phyloP scores from a whole-genome alignment of 2,329 filamentous ascomycete genomes.

The Lasiodiplodia gonubiensis region DNA sequence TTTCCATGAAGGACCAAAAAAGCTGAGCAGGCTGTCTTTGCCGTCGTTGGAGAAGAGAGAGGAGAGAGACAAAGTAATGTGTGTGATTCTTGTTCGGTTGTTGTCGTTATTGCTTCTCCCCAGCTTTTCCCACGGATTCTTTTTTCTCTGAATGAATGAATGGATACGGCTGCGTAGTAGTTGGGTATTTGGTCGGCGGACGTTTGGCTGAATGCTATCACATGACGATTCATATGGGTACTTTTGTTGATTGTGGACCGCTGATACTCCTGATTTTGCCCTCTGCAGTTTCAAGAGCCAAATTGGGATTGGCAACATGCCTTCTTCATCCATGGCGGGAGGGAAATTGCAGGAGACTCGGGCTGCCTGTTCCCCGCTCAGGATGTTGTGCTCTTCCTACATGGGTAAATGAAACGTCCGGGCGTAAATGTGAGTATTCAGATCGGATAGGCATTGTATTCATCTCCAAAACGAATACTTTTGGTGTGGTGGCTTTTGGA shows the following conservation, averaged over 20 bases:
- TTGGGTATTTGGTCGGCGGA: background rate
- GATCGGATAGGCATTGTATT: no score
- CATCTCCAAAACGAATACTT: no score
- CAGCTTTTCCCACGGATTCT: background rate
- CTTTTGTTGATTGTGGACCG: background rate
- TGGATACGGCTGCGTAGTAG: background rate
- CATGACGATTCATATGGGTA: background rate
- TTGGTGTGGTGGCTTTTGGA: no score
- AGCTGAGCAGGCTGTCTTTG: constrained; percentile 1
- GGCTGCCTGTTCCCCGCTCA: no score
- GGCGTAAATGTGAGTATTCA: no score
- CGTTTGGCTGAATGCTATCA: background rate
- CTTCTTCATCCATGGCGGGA: background rate
- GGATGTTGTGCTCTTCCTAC: no score
- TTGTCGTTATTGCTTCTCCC: background rate
- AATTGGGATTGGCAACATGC: background rate
- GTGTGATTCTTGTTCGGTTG: background rate
- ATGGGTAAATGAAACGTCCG: no score
- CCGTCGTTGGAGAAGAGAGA: background rate
- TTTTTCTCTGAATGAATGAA: background rate
- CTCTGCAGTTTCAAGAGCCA: background rate
- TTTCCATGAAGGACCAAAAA: constrained; percentile 1
- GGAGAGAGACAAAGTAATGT: background rate
- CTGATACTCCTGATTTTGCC: no score
- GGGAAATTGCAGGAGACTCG: background rate